Base-by-base conservation (phyloP, 495 filamentous ascomycete genomes). In the Tuber umbilicatum region DNA sequence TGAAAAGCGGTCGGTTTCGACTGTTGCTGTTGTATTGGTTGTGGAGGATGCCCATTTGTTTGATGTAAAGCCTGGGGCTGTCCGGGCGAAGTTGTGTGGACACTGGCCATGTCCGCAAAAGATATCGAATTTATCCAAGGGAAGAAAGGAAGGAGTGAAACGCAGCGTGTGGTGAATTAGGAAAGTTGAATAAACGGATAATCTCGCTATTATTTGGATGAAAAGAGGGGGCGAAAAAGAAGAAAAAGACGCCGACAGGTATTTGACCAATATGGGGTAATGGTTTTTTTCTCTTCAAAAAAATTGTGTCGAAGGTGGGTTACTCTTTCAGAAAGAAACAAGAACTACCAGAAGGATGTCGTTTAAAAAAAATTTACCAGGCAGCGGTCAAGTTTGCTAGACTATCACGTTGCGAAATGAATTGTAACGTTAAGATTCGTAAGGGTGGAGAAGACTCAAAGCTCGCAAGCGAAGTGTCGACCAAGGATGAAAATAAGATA, bases 1-100 rank as follows among this genome's bases (percentile, higher is more conserved):
- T 91, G 89, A 39, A 89, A 86, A 10, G 88, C 86, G 73, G 86
- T 87, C 73, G 80, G 87, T 78, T 88, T 88, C 68, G 86, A 87
- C 67, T 87, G 87, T 41, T 87, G 86, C 68, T 87, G 83, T 73
- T 87, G 88, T 78, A 89, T 83, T 19, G 86, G 84, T 38, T 82
- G 76, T 50, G 77, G 81, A 50, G 81, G 81, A 68, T 82, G 81
- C 23, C 81, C 81, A 50, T 82, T 82, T 47, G 79, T 70, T 50
- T 81, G 79, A 35, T 81, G 79, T 55, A 81, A 41, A 67, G 80
- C 74, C 47, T 81, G 80, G 21, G 80, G 78, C 68, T 81, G 80
- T 5, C 80, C 80, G 38, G 80, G 80, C 72, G 80, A 81, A 14
- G 79, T 73, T 17, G 80, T 76, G 73, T 81, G 74, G 71, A 76